Evolutionary conservation across 2,329 filamentous ascomycete species (phyloP), one percentile per base, ranked within the genome.

Genomic region (Drechslerella dactyloides): DNA sequence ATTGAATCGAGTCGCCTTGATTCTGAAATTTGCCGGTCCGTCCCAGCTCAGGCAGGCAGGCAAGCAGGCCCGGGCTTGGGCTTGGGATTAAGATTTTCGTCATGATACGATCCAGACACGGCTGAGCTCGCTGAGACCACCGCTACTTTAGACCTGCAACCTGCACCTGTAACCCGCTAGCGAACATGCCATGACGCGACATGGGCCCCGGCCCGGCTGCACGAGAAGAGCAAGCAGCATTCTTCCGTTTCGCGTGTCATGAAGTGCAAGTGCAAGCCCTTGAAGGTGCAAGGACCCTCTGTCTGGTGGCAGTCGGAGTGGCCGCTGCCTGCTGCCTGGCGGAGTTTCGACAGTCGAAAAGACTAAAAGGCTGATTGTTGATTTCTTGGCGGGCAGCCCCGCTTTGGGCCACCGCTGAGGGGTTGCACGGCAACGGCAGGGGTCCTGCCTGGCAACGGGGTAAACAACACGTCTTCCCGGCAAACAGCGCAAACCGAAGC

Each of bases 381-480:
- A 30, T 30, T 1, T 44, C 10, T 70, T 46, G 58, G 24, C 62
- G 52, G 61, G 56, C 48, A 59, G 63, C 66, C 66, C 66, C 66
- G 63, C 66, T 63, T 56, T 51, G 33, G 23, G 59, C 46, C 40
- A 50, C 30, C 51, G 55, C 60, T 59, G 59, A 63, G 66, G 66
- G 66, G 66, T 60, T 40, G 59, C 46, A 64, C 33, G 21, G 51
- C 37, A 42, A 52, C 57, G 30, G 57, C 24, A 44, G 3, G 24
- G 50, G 23, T 2, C n/a, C 44, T 17, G 27, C 17, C 53, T 70
- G 59, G 66, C 60, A 64, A 70, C 66, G 24, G 50, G 40, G 46
- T 58, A 70, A 70, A 70, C 66, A 70, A 70, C 66, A 64, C 66
- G 66, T 70, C 66, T 64, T 64, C 66, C 66, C 37, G 30, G 33